Conservation (phyloP, 352 stramenopile species). For the Blastocystis sp. region DNA sequence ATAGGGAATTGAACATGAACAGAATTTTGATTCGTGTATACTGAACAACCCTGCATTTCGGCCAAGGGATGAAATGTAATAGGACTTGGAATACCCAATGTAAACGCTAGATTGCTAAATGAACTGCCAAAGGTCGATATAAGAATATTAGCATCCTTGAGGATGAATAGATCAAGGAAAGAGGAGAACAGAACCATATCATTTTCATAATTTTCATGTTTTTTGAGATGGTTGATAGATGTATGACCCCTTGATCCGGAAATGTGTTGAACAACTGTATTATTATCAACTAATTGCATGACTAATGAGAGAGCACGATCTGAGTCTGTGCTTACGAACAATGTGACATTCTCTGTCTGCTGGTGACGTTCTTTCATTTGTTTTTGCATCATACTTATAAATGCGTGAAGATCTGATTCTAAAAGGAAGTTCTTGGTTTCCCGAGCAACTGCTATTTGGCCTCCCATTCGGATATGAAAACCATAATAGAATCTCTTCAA, state of each 20-base stretch:
- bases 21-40: background rate
- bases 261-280: background rate
- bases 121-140: background rate
- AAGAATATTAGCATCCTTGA: slow-evolving; percentile 12
- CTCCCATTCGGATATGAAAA: background rate
- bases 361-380: background rate
- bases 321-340: background rate
- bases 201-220: background rate
- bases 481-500: background rate
- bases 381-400: background rate
- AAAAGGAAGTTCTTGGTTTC: background rate
- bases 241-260: background rate
- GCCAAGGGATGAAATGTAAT: background rate
- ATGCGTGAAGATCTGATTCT: background rate
- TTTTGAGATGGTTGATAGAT: background rate
- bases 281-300: background rate
- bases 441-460: background rate
- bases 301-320: background rate
- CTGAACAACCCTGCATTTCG: background rate
- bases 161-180: background rate
- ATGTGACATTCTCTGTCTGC: background rate
- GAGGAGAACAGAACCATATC: background rate
- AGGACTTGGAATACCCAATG: background rate
- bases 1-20: background rate
- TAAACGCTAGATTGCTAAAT: background rate